Conservation (phyloP, 2,329 filamentous ascomycete species). For the Talaromyces sp. region DNA sequence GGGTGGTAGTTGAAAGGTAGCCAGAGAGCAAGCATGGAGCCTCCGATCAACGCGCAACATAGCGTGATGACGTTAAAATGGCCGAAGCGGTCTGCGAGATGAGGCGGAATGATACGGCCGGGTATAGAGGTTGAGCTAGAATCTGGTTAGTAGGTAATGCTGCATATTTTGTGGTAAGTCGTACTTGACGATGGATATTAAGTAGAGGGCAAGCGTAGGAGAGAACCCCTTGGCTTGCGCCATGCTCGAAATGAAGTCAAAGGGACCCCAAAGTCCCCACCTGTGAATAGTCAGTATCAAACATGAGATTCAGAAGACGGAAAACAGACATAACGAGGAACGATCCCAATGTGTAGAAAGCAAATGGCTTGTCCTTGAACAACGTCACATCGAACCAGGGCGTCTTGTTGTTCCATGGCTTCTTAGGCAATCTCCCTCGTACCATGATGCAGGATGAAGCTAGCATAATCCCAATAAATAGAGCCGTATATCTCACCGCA, state of each 20-base stretch:
- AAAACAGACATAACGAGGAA: constrained; percentile 27
- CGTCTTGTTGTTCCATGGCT: constrained; percentile 26
- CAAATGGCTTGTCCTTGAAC: constrained; percentile 27
- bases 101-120: constrained; percentile 27
- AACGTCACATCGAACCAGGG: constrained; percentile 28
- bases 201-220: constrained; percentile 22
- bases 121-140: constrained; percentile 25
- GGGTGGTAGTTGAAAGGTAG: constrained; percentile 29
- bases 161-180: not conserved
- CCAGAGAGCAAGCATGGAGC: constrained; percentile 27
- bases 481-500: constrained; percentile 24
- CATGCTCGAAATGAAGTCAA: constrained; percentile 25
- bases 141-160: not conserved
- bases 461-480: constrained; percentile 24
- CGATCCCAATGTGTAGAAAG: constrained; percentile 25
- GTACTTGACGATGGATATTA: constrained; percentile 30
- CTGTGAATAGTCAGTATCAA: constrained; percentile 6
- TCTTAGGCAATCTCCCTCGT: constrained; percentile 27
- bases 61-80: constrained; percentile 28
- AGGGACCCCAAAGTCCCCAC: constrained; percentile 28
- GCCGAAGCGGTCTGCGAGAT: constrained; percentile 26
- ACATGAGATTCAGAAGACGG: not conserved
- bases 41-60: constrained; percentile 18
- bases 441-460: constrained; percentile 22
- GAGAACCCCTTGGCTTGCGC: constrained; percentile 22